Percentiles rank a stretch among this genome's conserved stretches.
Evolutionary conservation across 2,329 filamentous ascomycete species (phyloP).

Genomic region (Cercospora nicotianae): DNA sequence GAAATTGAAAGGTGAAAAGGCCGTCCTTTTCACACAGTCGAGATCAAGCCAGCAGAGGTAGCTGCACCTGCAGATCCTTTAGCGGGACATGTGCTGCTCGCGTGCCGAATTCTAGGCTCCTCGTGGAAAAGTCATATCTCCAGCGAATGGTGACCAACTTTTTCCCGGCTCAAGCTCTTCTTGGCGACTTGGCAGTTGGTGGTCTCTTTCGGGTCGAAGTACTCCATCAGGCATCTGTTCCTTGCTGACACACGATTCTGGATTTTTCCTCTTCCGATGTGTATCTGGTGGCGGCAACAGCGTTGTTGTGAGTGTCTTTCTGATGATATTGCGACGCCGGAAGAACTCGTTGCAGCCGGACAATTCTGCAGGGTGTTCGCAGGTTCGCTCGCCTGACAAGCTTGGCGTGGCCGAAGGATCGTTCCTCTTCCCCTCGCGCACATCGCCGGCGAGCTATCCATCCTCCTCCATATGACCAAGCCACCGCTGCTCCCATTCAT

Average conservation of each 20-base stretch:
- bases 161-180: constrained; percentile 1
- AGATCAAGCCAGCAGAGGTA: background rate
- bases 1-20: background rate
- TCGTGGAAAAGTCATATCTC: constrained; percentile 14
- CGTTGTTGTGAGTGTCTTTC: background rate
- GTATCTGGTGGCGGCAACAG: background rate
- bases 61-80: background rate
- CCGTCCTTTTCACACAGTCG: background rate
- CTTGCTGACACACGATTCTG: background rate
- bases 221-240: constrained; percentile 1
- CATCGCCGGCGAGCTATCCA: constrained; percentile 3
- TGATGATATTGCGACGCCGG: background rate
- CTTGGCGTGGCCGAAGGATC: constrained; percentile 2
- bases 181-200: constrained; percentile 5
- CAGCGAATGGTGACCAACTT: constrained; percentile 4
- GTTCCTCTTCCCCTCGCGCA: constrained; percentile 6
- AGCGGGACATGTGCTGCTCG: constrained; percentile 1
- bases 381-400: constrained; percentile 1
- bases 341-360: background rate
- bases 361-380: background rate
- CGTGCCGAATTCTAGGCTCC: constrained; percentile 5
- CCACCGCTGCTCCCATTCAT: background rate
- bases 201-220: constrained; percentile 1
- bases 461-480: background rate
- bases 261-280: background rate